Conservation (phyloP, 768 basidiomycete species). For the Arthromyces matolae region DNA sequence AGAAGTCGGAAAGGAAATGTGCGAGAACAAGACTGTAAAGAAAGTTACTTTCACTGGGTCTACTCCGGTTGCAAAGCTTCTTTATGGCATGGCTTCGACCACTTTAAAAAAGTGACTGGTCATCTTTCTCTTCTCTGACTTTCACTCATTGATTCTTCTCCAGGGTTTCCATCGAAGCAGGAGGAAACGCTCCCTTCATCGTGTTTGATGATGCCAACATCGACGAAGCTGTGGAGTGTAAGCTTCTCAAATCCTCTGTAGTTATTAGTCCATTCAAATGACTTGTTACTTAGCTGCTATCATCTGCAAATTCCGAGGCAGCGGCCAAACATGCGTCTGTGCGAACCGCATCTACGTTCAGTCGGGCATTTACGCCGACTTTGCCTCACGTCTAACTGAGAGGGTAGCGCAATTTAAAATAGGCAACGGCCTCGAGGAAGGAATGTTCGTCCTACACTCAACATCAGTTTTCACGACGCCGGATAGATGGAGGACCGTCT, state of each 20-base stretch:
- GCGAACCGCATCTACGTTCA: constrained; percentile 94
- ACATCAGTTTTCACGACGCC: neutral
- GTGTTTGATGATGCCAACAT: constrained; percentile 96
- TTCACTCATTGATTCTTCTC: constrained; percentile 4
- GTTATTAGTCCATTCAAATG: neutral
- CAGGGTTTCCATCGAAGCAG: constrained; percentile 76
- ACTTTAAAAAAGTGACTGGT: constrained; percentile 80
- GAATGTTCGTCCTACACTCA: constrained; percentile 59
- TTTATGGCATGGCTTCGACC: constrained; percentile 68
- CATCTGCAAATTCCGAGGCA: constrained; percentile 72
- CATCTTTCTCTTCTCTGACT: neutral
- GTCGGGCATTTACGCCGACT: constrained; percentile 86
- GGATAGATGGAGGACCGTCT: constrained; percentile 25
- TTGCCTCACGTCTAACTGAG: constrained; percentile 82
- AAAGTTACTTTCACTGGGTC: constrained; percentile 94
- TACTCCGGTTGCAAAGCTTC: constrained; percentile 71
- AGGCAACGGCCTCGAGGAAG: constrained; percentile 80
- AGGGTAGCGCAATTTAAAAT: constrained; percentile 81
- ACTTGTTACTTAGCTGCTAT: constrained; percentile 76
- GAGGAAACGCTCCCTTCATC: constrained; percentile 95
- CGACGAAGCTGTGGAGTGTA: constrained; percentile 85
- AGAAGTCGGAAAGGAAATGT: constrained; percentile 93
- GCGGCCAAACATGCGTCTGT: constrained; percentile 84
- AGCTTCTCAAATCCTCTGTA: constrained; percentile 5
- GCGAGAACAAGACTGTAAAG: constrained; percentile 78